phyloP scores from a whole-genome alignment of 768 basidiomycete species.

The Leccinum subgranulosum region DNA sequence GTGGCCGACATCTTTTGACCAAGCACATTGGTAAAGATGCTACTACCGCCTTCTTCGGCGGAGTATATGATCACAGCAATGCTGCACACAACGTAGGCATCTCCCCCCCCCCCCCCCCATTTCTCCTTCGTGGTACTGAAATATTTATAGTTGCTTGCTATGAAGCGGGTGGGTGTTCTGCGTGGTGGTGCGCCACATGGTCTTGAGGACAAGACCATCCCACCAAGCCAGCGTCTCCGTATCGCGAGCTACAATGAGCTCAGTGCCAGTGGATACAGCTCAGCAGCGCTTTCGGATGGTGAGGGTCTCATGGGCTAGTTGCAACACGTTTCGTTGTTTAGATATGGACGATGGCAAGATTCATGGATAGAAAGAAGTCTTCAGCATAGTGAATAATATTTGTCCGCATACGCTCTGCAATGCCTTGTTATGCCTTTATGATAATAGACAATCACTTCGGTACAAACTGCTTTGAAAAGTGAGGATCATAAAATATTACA shows the following conservation, averaged over 20 bases:
- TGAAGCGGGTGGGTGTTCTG: slow-evolving; percentile 57
- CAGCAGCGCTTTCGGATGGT: slow-evolving; percentile 55
- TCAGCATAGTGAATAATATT: slow-evolving; percentile 4
- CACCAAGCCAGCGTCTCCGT: slow-evolving; percentile 69
- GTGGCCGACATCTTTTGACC: slow-evolving; percentile 79
- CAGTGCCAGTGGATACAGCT: slow-evolving; percentile 45
- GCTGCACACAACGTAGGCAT: slow-evolving; percentile 75
- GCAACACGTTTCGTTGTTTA: not conserved
- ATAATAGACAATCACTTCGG: not conserved
- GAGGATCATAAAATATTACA: not conserved
- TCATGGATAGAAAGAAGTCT: slow-evolving; percentile 10
- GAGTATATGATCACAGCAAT: slow-evolving; percentile 86
- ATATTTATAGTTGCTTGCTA: slow-evolving; percentile 28
- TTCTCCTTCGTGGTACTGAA: slow-evolving; percentile 1
- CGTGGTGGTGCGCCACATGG: slow-evolving; percentile 53
- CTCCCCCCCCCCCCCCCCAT: not conserved
- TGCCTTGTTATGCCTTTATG: slow-evolving; percentile 10
- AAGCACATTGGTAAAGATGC: slow-evolving; percentile 89
- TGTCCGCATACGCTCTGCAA: slow-evolving; percentile 5
- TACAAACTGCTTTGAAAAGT: not conserved
- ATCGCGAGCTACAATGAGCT: slow-evolving; percentile 66
- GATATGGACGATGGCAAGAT: not conserved
- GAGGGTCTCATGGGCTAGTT: slow-evolving; percentile 46
- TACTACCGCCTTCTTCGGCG: slow-evolving; percentile 92
- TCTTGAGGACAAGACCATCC: slow-evolving; percentile 59